Conservation (phyloP, 768 basidiomycete genomes). For the Arthromyces matolae region DNA sequence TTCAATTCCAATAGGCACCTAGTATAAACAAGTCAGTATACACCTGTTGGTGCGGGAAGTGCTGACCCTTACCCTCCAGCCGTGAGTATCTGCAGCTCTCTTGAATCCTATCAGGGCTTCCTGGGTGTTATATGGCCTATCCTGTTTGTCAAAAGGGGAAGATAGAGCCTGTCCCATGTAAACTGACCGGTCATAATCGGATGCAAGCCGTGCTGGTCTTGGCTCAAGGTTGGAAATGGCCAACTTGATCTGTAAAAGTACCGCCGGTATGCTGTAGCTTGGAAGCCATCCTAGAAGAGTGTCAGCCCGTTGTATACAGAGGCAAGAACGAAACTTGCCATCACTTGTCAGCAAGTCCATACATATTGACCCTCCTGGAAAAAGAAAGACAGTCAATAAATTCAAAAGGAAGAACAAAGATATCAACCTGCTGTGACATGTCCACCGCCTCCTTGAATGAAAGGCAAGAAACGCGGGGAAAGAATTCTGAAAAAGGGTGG, state of each 20-base stretch:
- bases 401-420: background rate
- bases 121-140: slow-evolving; percentile 43
- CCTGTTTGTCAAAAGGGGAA: background rate
- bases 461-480: slow-evolving; percentile 68
- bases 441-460: slow-evolving; percentile 67
- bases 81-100: slow-evolving; percentile 60
- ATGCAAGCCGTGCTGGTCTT: slow-evolving; percentile 53
- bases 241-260: slow-evolving; percentile 63
- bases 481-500: slow-evolving; percentile 79
- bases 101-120: slow-evolving; percentile 65
- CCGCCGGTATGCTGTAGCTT: slow-evolving; percentile 54
- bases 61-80: slow-evolving; percentile 52
- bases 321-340: slow-evolving; percentile 33
- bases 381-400: slow-evolving; percentile 2
- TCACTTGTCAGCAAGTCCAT: slow-evolving; percentile 69
- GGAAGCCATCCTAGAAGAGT: slow-evolving; percentile 55
- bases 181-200: slow-evolving; percentile 46
- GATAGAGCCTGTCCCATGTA: background rate
- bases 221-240: slow-evolving; percentile 69
- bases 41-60: background rate
- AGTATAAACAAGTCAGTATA: background rate
- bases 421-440: slow-evolving; percentile 57
- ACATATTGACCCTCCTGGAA: slow-evolving; percentile 63
- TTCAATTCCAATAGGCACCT: slow-evolving; percentile 5
- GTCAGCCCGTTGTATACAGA: background rate